Conservation (phyloP, 805 yeast genomes). For the Tetrapisispora phaffii region DNA sequence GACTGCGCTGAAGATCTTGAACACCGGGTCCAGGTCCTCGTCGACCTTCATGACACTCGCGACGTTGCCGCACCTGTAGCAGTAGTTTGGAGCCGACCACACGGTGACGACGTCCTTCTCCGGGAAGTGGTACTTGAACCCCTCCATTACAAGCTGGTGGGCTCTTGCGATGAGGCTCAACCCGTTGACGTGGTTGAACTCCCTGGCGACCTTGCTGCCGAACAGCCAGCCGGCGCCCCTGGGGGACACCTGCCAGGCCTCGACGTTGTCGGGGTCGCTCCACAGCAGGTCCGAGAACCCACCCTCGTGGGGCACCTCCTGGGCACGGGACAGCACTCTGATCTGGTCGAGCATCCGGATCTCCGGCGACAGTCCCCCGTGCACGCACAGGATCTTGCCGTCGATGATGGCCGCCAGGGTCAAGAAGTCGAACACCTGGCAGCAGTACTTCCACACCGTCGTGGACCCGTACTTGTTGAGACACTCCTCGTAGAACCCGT, state of each 20-base stretch:
- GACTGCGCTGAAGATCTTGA: conserved; percentile 91
- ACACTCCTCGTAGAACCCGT: conserved; percentile 96
- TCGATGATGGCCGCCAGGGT: conserved; percentile 94
- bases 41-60: conserved; percentile 97
- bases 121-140: conserved; percentile 90
- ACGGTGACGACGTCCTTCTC: conserved; percentile 96
- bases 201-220: conserved; percentile 88
- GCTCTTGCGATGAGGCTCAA: conserved; percentile 86
- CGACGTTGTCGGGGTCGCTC: conserved; percentile 97
- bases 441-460: conserved; percentile 92
- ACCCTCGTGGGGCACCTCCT: conserved; percentile 98
- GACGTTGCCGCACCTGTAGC: conserved; percentile 95
- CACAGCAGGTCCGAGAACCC: conserved; percentile 96
- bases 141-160: conserved; percentile 97
- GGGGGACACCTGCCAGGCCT: conserved; percentile 96
- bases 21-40: conserved; percentile 76
- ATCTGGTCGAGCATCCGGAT: conserved; percentile 95
- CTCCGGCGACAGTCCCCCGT: conserved; percentile 95
- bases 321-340: conserved; percentile 87
- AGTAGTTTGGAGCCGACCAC: conserved; percentile 96
- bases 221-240: conserved; percentile 98
- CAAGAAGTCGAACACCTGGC: conserved; percentile 90
- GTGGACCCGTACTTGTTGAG: conserved; percentile 86
- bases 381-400: conserved; percentile 89
- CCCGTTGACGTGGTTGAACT: conserved; percentile 91